Percentiles rank a stretch among this genome's conserved stretches.
These are phyloP conservation scores for Catharanthus roseus DNA, from an alignment of 257 asterid species.

Conservation along the genomic window DNA sequence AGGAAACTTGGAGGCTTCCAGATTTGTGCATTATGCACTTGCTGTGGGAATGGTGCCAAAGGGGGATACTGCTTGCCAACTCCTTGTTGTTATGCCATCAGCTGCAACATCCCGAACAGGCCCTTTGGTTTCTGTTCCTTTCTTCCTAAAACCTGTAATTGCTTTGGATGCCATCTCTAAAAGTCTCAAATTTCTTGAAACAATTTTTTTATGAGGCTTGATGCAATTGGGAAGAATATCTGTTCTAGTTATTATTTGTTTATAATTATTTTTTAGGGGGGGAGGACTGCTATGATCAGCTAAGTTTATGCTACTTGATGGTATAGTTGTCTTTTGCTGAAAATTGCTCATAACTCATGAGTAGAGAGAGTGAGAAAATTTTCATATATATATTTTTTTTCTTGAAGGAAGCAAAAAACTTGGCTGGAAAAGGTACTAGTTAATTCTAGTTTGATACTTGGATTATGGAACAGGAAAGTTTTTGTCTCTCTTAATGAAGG, in stretches of 20 bases:
- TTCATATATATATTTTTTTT: constrained; percentile 8
- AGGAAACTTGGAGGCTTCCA: constrained; percentile 68
- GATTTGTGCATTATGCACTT: constrained; percentile 75
- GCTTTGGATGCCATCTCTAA: constrained; percentile 68
- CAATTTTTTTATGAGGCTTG: constrained; percentile 12
- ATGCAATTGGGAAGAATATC: constrained; percentile 32
- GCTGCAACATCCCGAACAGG: constrained; percentile 85
- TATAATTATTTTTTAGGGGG: constrained; percentile 30
- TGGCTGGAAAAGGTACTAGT: constrained; percentile 20
- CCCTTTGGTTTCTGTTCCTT: constrained; percentile 87
- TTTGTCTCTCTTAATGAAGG: constrained; percentile 18
- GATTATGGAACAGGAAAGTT: constrained; percentile 18
- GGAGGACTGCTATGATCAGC: constrained; percentile 44
- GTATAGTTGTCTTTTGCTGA: constrained; percentile 13
- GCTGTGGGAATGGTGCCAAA: constrained; percentile 54
- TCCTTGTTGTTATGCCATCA: constrained; percentile 86
- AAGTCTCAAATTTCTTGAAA: constrained; percentile 3
- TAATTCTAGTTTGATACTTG: constrained; percentile 12
- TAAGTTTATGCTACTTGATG: constrained; percentile 31
- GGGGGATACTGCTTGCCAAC: constrained; percentile 55
- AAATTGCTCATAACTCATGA: constrained; percentile 17
- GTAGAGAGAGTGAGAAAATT: constrained; percentile 2
- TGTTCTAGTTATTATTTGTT: constrained; percentile 27
- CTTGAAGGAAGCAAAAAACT: constrained; percentile 19
- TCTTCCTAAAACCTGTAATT: constrained; percentile 78